Percentiles rank a stretch among this genome's conserved stretches.
phyloP scores from a whole-genome alignment of 2,329 filamentous ascomycete genomes.

The Phialophora tarda region DNA sequence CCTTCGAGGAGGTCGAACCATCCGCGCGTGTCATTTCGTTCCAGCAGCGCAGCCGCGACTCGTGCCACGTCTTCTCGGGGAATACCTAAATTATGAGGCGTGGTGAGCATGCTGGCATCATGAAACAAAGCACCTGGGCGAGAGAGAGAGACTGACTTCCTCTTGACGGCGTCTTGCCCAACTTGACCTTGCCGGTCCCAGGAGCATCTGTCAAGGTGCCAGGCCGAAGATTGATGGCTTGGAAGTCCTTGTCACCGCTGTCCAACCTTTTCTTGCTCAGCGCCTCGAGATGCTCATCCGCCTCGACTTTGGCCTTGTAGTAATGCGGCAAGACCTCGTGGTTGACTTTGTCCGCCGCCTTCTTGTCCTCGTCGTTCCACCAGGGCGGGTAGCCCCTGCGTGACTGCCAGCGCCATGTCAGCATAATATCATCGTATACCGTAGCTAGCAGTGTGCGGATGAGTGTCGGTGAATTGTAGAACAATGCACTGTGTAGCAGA shows the following conservation, averaged over 20 bases:
- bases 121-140: not conserved
- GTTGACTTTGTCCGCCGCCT: slow-evolving; percentile 53
- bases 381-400: slow-evolving; percentile 56
- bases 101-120: not conserved
- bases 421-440: not conserved
- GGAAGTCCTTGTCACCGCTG: slow-evolving; percentile 46
- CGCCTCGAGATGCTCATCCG: slow-evolving; percentile 61
- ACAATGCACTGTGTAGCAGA: not conserved
- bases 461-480: not conserved
- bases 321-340: slow-evolving; percentile 58
- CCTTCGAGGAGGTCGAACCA: slow-evolving; percentile 62
- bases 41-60: slow-evolving; percentile 57
- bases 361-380: slow-evolving; percentile 58
- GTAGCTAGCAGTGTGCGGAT: not conserved
- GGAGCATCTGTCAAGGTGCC: slow-evolving; percentile 56
- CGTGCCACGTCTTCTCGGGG: slow-evolving; percentile 59
- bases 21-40: slow-evolving; percentile 55
- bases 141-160: slow-evolving; percentile 41
- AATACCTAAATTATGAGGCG: slow-evolving; percentile 42
- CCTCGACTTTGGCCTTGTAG: slow-evolving; percentile 60
- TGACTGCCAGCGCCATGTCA: slow-evolving; percentile 39
- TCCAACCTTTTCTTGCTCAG: slow-evolving; percentile 45
- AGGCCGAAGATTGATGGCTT: slow-evolving; percentile 59
- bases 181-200: slow-evolving; percentile 53
- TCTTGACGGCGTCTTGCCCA: slow-evolving; percentile 53